Percentiles rank a stretch among this genome's conserved stretches.
phyloP scores from a whole-genome alignment of 148 eudicot species.

The Spergularia bocconei region DNA sequence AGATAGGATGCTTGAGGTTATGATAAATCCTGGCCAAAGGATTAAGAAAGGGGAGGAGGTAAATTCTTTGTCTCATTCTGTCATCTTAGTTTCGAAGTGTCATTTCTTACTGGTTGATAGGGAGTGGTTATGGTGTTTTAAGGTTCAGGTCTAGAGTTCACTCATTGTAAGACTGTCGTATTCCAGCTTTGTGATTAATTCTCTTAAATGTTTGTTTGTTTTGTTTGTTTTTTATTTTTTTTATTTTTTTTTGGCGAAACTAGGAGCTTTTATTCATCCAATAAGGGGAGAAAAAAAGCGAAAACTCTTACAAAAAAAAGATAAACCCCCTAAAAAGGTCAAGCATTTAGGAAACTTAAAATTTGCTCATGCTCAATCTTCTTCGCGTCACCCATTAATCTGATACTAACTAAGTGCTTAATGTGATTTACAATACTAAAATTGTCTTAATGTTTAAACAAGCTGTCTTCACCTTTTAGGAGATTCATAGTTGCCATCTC shows the following conservation, averaged over 20 bases:
- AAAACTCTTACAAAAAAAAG: no score
- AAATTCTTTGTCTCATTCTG: slow-evolving; percentile 20
- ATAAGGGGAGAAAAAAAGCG: no score
- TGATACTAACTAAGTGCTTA: no score
- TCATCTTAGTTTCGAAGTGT: neutral
- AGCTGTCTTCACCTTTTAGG: neutral
- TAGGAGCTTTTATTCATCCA: no score
- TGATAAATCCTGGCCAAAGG: slow-evolving; percentile 91
- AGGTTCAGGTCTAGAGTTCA: neutral
- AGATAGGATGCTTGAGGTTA: slow-evolving; percentile 98
- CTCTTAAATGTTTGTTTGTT: neutral
- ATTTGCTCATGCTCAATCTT: no score
- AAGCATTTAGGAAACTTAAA: no score
- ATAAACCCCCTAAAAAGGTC: no score
- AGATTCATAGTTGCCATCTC: neutral
- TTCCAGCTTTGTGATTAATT: neutral
- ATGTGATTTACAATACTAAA: no score
- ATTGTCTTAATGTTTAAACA: neutral
- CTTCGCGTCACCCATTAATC: no score
- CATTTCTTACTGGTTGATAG: neutral
- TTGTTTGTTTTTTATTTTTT: no score
- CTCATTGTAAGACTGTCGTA: neutral
- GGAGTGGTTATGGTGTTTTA: neutral
- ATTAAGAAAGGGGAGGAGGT: slow-evolving; percentile 95
- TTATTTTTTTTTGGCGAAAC: no score